Conservation (phyloP, 2,329 filamentous ascomycete species). For the Venturia pyrina region DNA sequence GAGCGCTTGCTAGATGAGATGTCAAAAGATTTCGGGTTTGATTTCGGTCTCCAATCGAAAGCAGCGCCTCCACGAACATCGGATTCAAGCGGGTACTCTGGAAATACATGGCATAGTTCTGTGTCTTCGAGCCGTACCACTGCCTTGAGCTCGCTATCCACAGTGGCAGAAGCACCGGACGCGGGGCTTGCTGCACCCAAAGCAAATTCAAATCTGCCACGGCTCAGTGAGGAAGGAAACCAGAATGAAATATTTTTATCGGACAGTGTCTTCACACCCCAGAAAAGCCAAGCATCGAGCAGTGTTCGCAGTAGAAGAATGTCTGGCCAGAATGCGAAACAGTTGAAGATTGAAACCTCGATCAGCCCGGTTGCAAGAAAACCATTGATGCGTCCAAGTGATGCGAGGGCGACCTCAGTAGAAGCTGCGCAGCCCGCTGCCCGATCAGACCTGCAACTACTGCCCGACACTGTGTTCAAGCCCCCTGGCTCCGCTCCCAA, state of each 20-base stretch:
- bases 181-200: not conserved
- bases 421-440: conserved; percentile 12
- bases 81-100: conserved; percentile 70
- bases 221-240: conserved; percentile 10
- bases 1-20: conserved; percentile 66
- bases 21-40: conserved; percentile 73
- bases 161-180: conserved; percentile 51
- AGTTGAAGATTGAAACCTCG: conserved; percentile 79
- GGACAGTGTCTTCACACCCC: not conserved
- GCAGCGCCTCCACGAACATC: conserved; percentile 62
- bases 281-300: conserved; percentile 12
- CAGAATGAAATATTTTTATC: conserved; percentile 4
- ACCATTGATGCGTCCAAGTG: conserved; percentile 18
- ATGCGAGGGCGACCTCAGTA: not conserved
- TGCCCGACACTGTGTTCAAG: conserved; percentile 8
- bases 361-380: conserved; percentile 23
- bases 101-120: conserved; percentile 72
- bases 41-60: conserved; percentile 59
- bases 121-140: conserved; percentile 62
- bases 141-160: conserved; percentile 57
- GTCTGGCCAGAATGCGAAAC: conserved; percentile 69
- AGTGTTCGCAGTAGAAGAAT: conserved; percentile 65
- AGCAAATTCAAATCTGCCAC: not conserved
- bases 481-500: not conserved
- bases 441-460: conserved; percentile 4